Base-by-base conservation (phyloP, 2,329 filamentous ascomycete species). In the Thielaviopsis euricoi region DNA sequence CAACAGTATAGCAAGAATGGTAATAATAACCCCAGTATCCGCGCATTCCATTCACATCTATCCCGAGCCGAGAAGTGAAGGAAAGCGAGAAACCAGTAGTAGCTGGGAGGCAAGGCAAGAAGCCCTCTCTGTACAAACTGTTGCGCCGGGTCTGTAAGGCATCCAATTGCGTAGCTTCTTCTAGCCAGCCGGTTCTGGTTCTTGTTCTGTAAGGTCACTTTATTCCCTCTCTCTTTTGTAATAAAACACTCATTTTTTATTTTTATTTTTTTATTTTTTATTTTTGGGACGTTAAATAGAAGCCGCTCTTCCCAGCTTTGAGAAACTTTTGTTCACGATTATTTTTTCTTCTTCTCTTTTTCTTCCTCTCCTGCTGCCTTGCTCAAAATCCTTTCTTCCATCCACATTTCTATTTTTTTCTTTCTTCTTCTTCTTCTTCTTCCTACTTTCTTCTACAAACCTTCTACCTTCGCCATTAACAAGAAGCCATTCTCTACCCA, bases 111-210 rank as follows among this genome's bases (percentile, higher is more conserved):
- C n/a, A n/a, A n/a, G n/a, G n/a, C n/a, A n/a, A n/a, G n/a, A n/a
- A n/a, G n/a, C n/a, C n/a, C n/a, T n/a, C n/a, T n/a, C 29, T 33
- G 12, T 33, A 6, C 6, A 6, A 33, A 12, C 12, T 33, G 37
- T 17, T 43, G 37, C 37, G 37, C 37, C 37, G 37, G 17, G 19
- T 49, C 22, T 49, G 13, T 52, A 40, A 60, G 58, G 58, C 58
- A 55, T 52, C 58, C 58, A 60, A 54, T 60, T 55, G 43, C 43
- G 43, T 60, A 60, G 55, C 58, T 51, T 21, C 5, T 25, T 26
- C 29, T 52, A 21, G n/a, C 13, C 37, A 43, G 37, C 37, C n/a
- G 9, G 51, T 7, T 10, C 17, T 29, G 22, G 22, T 6, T 23
- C 29, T 52, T 26, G 29, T 9, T 52, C 12, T 19, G 21, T 26